These are phyloP conservation scores for Globisporangium paroecandrum DNA, from an alignment of 352 stramenopile species.

Conservation along the genomic window DNA sequence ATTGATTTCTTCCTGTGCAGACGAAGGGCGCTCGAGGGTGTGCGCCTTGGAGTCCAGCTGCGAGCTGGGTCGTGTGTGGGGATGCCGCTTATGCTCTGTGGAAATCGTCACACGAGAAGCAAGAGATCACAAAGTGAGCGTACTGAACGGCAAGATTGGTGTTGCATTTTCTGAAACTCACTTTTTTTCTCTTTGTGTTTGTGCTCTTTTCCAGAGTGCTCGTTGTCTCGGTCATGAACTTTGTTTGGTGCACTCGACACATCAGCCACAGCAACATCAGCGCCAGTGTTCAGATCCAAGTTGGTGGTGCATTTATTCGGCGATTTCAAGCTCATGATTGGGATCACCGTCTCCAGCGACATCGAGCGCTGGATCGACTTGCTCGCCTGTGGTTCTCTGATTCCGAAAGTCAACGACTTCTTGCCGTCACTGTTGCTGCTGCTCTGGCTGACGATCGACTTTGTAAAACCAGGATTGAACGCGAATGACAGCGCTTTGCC, in stretches of 20 bases:
- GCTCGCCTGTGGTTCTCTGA: background rate
- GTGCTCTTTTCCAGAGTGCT: background rate
- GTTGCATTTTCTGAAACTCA: background rate
- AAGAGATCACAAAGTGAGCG: background rate
- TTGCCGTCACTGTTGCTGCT: background rate
- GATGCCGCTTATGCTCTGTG: slow-evolving; percentile 10
- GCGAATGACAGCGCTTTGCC: slow-evolving; percentile 40
- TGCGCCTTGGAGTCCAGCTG: background rate
- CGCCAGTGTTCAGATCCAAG: background rate
- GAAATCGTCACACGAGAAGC: background rate
- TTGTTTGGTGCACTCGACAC: background rate
- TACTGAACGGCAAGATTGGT: background rate
- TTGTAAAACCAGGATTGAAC: slow-evolving; percentile 41
- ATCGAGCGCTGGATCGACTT: slow-evolving; percentile 7
- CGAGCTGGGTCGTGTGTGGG: slow-evolving; percentile 4
- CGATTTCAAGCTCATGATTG: background rate
- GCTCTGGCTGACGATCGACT: slow-evolving; percentile 11
- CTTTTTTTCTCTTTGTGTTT: slow-evolving; percentile 10
- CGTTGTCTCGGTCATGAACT: background rate
- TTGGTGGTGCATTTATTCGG: background rate
- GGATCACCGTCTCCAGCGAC: slow-evolving; percentile 6
- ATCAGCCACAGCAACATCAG: background rate
- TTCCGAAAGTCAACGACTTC: background rate
- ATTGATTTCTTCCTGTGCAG: background rate
- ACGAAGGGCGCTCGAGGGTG: background rate